Evolutionary conservation across 495 filamentous ascomycete genomes (phyloP).

Genomic region (Penicillium canariense): DNA sequence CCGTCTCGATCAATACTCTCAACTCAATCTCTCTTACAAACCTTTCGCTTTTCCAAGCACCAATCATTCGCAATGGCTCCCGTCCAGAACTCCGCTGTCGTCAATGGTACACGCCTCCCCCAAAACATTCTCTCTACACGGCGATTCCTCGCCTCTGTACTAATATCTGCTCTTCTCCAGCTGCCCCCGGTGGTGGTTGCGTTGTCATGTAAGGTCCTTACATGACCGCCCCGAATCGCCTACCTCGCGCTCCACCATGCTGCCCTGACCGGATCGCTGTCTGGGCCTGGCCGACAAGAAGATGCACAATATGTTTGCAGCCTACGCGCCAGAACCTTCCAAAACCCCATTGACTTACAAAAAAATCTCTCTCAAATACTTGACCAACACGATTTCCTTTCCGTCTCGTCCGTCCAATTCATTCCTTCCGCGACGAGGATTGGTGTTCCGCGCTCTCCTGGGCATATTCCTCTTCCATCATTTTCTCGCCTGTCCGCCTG

Average conservation of each 20-base stretch:
- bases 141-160: neutral
- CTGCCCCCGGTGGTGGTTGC: slow-evolving; percentile 40
- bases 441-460: no score
- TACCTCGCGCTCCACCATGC: slow-evolving; percentile 3
- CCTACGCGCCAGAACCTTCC: neutral
- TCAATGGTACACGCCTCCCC: slow-evolving; percentile 29
- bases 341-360: slow-evolving; percentile 3
- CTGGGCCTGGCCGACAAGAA: slow-evolving; percentile 2
- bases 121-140: slow-evolving; percentile 8
- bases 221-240: slow-evolving; percentile 11
- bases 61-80: slow-evolving; percentile 38
- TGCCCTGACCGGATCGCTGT: slow-evolving; percentile 3
- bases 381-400: slow-evolving; percentile 12
- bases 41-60: slow-evolving; percentile 27
- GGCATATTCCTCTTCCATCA: neutral
- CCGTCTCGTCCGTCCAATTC: slow-evolving; percentile 17
- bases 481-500: neutral
- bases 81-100: slow-evolving; percentile 27
- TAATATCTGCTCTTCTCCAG: slow-evolving; percentile 9
- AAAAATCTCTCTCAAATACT: slow-evolving; percentile 8
- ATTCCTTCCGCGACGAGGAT: slow-evolving; percentile 11
- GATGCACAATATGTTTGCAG: neutral
- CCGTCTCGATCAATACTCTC: slow-evolving; percentile 14
- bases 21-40: slow-evolving; percentile 19
- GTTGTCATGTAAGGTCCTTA: slow-evolving; percentile 35